phyloP scores from a whole-genome alignment of 345 rosid species.

The Geranium brycei region DNA sequence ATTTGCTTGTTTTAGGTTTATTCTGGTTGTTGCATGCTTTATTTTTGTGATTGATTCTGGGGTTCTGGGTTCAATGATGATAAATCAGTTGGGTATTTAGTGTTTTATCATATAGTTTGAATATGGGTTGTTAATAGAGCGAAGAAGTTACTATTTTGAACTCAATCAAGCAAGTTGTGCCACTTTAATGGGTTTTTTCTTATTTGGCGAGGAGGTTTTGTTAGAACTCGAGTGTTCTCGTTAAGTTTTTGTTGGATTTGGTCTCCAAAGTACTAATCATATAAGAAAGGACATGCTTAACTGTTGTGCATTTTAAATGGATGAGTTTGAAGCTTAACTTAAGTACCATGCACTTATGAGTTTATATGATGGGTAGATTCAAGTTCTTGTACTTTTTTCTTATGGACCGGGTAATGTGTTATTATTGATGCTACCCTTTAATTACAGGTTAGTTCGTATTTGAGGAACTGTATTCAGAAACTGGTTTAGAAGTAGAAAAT shows the following conservation, averaged over 20 bases:
- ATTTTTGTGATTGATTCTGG: not conserved
- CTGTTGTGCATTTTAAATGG: constrained; percentile 6
- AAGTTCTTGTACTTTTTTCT: not conserved
- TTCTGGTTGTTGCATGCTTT: not conserved
- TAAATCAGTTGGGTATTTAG: not conserved
- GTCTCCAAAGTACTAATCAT: not conserved
- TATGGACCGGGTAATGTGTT: constrained; percentile 3
- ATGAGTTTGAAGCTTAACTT: constrained; percentile 15
- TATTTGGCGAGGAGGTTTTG: not conserved
- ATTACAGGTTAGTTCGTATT: constrained; percentile 22
- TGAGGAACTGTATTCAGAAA: constrained; percentile 11
- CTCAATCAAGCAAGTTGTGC: not conserved
- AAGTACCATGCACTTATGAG: constrained; percentile 16
- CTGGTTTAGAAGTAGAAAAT: constrained; percentile 10
- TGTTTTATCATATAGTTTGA: not conserved
- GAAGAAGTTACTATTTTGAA: not conserved
- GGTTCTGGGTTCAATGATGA: not conserved
- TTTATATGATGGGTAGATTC: not conserved
- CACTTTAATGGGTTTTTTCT: no score
- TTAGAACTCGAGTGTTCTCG: not conserved
- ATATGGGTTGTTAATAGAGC: not conserved
- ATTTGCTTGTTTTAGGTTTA: not conserved
- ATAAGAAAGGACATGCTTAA: not conserved
- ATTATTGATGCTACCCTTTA: not conserved
- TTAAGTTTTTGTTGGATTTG: not conserved